Evolutionary conservation across 495 filamentous ascomycete genomes (phyloP).

Genomic region (Schizothecium vesticola): DNA sequence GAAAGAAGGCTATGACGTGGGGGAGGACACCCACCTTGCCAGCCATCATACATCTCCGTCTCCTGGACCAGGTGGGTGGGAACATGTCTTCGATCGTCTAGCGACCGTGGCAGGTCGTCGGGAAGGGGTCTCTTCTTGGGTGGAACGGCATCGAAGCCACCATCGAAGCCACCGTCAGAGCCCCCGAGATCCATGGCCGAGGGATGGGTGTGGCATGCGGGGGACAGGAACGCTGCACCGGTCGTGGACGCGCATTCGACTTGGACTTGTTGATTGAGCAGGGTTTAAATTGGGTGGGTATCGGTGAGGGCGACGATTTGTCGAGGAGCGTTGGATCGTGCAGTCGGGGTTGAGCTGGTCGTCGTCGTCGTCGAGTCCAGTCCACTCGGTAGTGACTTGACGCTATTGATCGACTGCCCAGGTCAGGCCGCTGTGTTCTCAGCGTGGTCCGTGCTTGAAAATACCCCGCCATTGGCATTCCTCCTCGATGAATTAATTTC

Average conservation of each 20-base stretch:
- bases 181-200: slow-evolving; percentile 54
- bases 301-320: not conserved
- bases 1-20: slow-evolving; percentile 13
- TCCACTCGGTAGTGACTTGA: not conserved
- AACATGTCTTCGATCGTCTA: slow-evolving; percentile 75
- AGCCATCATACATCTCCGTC: slow-evolving; percentile 97
- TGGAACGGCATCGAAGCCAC: slow-evolving; percentile 34
- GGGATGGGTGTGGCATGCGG: slow-evolving; percentile 22
- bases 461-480: not conserved
- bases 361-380: not conserved
- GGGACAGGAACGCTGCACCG: not conserved
- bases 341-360: not conserved
- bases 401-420: not conserved
- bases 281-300: not conserved
- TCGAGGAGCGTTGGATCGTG: not conserved
- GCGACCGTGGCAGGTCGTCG: slow-evolving; percentile 78
- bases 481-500: not conserved
- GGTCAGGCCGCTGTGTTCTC: not conserved
- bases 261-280: not conserved
- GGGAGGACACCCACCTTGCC: slow-evolving; percentile 68
- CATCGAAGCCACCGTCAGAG: slow-evolving; percentile 37
- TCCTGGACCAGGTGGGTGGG: slow-evolving; percentile 56
- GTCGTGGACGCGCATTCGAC: slow-evolving; percentile 1
- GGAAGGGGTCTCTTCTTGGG: slow-evolving; percentile 56
- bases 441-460: not conserved